Evolutionary conservation across 2,329 filamentous ascomycete species (phyloP).

Genomic region (Penicillium freii): DNA sequence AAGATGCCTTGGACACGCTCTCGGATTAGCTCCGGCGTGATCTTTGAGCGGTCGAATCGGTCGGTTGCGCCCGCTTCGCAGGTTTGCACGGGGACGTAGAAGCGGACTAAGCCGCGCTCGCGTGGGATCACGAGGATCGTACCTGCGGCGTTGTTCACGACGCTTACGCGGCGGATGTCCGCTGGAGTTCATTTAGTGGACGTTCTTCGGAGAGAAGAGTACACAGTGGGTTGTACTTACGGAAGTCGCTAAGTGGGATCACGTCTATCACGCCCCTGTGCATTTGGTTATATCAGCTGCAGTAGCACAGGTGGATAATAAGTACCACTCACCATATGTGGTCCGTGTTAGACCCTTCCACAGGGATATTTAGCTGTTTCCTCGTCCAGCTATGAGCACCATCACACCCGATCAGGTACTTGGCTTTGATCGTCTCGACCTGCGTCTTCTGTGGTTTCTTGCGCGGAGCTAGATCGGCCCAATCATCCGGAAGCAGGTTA

Average conservation of each 20-base stretch:
- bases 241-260: constrained; percentile 48
- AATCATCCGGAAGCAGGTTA: constrained; percentile 58
- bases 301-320: neutral
- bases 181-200: constrained; percentile 18
- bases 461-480: constrained; percentile 49
- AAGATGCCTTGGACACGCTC: constrained; percentile 19
- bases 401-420: constrained; percentile 67
- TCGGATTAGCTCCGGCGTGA: constrained; percentile 20
- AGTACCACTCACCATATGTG: constrained; percentile 36
- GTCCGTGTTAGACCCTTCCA: constrained; percentile 55
- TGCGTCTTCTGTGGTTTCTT: constrained; percentile 28
- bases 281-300: neutral
- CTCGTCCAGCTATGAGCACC: constrained; percentile 67
- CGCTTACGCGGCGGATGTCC: constrained; percentile 56
- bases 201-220: too few relatives aligned
- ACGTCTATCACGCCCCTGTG: constrained; percentile 50
- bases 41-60: constrained; percentile 22
- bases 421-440: constrained; percentile 48
- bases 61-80: constrained; percentile 6
- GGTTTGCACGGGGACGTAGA: constrained; percentile 24
- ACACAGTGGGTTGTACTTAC: constrained; percentile 17
- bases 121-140: constrained; percentile 34
- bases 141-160: constrained; percentile 56
- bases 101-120: constrained; percentile 21
- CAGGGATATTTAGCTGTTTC: constrained; percentile 55